phyloP scores from a whole-genome alignment of 306 rosid species.

The Fagus sylvatica region DNA sequence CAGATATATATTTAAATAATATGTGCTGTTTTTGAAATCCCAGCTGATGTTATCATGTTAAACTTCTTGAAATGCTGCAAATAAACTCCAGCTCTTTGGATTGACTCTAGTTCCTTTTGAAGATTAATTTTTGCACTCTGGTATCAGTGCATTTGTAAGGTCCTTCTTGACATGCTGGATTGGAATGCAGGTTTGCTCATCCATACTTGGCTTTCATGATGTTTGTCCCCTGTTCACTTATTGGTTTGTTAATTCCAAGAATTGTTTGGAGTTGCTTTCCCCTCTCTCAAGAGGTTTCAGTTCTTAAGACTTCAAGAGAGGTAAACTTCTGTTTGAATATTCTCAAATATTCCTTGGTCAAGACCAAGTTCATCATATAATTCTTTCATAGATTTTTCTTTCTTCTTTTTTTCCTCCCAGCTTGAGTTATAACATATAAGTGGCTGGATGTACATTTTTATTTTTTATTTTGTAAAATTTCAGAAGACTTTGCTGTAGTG shows the following conservation, averaged over 20 bases:
- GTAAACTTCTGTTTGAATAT: conserved; percentile 38
- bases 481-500: neutral
- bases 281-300: conserved; percentile 62
- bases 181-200: conserved; percentile 77
- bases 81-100: neutral
- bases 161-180: conserved; percentile 32
- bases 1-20: too few relatives aligned
- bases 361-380: neutral
- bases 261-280: conserved; percentile 61
- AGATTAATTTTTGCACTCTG: conserved; percentile 6
- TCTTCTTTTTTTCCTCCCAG: conserved; percentile 42
- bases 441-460: neutral
- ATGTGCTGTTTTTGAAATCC: too few relatives aligned
- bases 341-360: neutral
- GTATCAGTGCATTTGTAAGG: conserved; percentile 23
- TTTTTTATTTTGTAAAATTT: neutral
- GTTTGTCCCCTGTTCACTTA: conserved; percentile 80
- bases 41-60: neutral
- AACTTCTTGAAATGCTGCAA: too few relatives aligned
- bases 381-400: neutral
- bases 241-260: conserved; percentile 84
- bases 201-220: conserved; percentile 91
- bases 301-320: conserved; percentile 61
- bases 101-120: neutral
- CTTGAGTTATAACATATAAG: neutral